phyloP scores from a whole-genome alignment of 2,329 filamentous ascomycete species.

The Aureobasidium pullulans region DNA sequence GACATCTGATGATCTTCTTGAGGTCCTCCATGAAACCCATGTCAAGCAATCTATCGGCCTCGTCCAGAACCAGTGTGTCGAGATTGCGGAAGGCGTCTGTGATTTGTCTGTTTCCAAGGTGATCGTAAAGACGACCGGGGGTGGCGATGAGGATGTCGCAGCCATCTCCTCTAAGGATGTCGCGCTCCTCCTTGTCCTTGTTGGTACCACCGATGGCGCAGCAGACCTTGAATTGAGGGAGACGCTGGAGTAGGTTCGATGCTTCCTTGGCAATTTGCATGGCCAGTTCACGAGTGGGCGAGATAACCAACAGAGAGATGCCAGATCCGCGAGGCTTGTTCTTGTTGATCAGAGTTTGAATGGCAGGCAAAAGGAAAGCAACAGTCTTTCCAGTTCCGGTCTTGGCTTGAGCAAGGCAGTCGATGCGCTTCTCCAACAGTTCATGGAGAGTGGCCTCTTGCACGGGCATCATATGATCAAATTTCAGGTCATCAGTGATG shows the following conservation, averaged over 20 bases:
- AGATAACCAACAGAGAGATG: conserved; percentile 78
- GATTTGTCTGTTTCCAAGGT: conserved; percentile 60
- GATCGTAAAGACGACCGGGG: conserved; percentile 77
- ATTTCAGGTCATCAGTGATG: conserved; percentile 21
- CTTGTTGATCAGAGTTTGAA: conserved; percentile 77
- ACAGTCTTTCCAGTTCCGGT: conserved; percentile 92
- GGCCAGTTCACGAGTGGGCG: conserved; percentile 62
- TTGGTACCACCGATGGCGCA: conserved; percentile 33
- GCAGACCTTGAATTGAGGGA: conserved; percentile 61
- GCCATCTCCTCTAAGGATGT: conserved; percentile 71
- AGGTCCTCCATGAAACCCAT: conserved; percentile 48
- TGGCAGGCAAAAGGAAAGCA: conserved; percentile 79
- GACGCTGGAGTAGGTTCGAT: conserved; percentile 76
- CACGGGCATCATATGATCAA: conserved; percentile 42
- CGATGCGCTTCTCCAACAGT: conserved; percentile 41
- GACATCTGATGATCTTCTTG: conserved; percentile 42
- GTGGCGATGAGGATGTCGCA: conserved; percentile 75
- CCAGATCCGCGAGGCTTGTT: conserved; percentile 63
- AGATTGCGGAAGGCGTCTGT: conserved; percentile 39
- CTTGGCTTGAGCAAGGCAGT: conserved; percentile 62
- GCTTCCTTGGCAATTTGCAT: conserved; percentile 57
- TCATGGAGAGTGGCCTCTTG: conserved; percentile 47
- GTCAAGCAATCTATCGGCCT: conserved; percentile 79
- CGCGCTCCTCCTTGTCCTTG: conserved; percentile 51
- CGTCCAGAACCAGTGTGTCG: conserved; percentile 45